Evolutionary conservation across 176 grass and related monocot genomes (phyloP).

Genomic region (Triticum timopheevii): DNA sequence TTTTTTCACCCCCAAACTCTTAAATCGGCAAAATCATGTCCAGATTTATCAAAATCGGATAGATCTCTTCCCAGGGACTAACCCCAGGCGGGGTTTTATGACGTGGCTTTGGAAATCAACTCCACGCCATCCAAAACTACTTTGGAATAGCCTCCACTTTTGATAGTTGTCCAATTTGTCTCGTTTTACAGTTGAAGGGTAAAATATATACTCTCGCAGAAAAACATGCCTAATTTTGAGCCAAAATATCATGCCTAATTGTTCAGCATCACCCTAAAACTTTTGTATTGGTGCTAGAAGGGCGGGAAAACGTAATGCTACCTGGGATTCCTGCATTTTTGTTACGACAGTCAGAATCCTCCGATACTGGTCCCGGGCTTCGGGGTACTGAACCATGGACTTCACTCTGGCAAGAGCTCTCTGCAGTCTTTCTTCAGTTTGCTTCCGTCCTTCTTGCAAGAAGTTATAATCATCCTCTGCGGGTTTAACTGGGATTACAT

Average conservation of each 20-base stretch:
- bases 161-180: no score
- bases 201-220: no score
- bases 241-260: neutral
- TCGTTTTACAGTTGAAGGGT: no score
- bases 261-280: neutral
- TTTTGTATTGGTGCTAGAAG: neutral
- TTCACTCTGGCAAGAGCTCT: slow-evolving; percentile 92
- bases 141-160: neutral
- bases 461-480: slow-evolving; percentile 75
- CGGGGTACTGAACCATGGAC: slow-evolving; percentile 88
- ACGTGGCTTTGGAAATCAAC: neutral
- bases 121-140: neutral
- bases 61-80: neutral
- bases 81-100: no score
- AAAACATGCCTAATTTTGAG: no score
- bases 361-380: slow-evolving; percentile 82
- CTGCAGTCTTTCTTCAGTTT: slow-evolving; percentile 75
- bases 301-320: slow-evolving; percentile 20
- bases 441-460: slow-evolving; percentile 64
- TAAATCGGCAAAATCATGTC: neutral
- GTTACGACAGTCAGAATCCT: slow-evolving; percentile 80
- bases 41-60: neutral
- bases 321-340: slow-evolving; percentile 90
- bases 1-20: neutral
- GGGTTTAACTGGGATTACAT: slow-evolving; percentile 33